A percentile compares a stretch with the other conserved stretches of the same genome.
These are phyloP conservation scores for Nephelium lappaceum DNA, from an alignment of 345 rosid genomes.

Conservation along the genomic window DNA sequence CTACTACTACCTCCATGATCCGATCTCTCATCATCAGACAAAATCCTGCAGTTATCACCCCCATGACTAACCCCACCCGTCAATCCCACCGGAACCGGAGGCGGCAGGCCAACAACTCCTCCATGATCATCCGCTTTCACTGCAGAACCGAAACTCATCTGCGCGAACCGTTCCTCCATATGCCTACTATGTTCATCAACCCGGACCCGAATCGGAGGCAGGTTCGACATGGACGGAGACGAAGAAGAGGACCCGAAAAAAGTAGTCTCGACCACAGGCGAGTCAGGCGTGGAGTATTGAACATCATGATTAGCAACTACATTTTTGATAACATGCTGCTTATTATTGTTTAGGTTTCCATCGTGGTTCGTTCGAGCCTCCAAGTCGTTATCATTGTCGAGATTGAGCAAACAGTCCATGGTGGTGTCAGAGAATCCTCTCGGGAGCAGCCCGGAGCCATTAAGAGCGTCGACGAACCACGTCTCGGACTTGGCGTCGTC, in stretches of 20 bases:
- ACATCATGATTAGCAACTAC: slow-evolving; percentile 37
- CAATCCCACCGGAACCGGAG: slow-evolving; percentile 28
- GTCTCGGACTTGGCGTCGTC: slow-evolving; percentile 71
- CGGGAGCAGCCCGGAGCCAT: slow-evolving; percentile 63
- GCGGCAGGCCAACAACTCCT: slow-evolving; percentile 33
- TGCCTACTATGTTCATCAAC: slow-evolving; percentile 36
- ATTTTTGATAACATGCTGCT: slow-evolving; percentile 24
- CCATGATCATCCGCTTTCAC: slow-evolving; percentile 39
- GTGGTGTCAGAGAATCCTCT: slow-evolving; percentile 66
- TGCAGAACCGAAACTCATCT: slow-evolving; percentile 41
- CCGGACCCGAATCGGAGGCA: slow-evolving; percentile 71
- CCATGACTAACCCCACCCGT: background rate
- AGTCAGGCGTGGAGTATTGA: slow-evolving; percentile 55
- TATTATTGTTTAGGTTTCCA: slow-evolving; percentile 35
- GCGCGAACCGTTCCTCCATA: slow-evolving; percentile 65
- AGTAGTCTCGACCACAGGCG: slow-evolving; percentile 52
- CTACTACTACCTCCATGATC: slow-evolving; percentile 41
- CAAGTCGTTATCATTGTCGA: slow-evolving; percentile 38
- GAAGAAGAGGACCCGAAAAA: slow-evolving; percentile 68
- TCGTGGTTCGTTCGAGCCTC: slow-evolving; percentile 28
- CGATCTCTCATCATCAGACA: slow-evolving; percentile 65
- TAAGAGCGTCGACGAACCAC: slow-evolving; percentile 87
- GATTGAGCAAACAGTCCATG: slow-evolving; percentile 54
- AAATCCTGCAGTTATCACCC: slow-evolving; percentile 18
- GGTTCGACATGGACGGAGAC: slow-evolving; percentile 62